Base-by-base conservation (phyloP, 2,329 filamentous ascomycete genomes). In the Lecanicillium sp. region DNA sequence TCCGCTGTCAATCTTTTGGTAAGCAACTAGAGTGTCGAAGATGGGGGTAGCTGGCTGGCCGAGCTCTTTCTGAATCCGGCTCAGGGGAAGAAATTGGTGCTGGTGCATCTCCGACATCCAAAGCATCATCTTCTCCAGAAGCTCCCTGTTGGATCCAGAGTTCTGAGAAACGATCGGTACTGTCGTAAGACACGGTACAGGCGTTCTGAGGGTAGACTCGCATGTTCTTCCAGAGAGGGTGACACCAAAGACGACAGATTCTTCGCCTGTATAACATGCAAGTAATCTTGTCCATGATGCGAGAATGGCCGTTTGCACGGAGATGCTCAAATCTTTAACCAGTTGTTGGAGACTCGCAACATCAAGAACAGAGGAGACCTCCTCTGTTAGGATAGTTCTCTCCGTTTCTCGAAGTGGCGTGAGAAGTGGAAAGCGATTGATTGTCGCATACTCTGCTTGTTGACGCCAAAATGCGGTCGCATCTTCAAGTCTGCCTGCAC, bases 21-120 rank as follows among this genome's bases (percentile, higher is more conserved):
- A 91, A 0, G 88, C 85, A 51, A 96, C 80, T 1, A 96, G 72
- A 0, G 89, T 91, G 59, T 96, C 90, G 56, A 96, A 95, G 0
- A 93, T 71, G 1, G 76, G 69, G 6, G 78, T 74, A 20, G 84
- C 79, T 0, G 83, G 70, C 50, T 79, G 74, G 0, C 82, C 83
- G 15, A 87, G 73, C 75, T 83, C 84, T 42, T 77, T 80, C 57
- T 94, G 87, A 9, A 95, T 83, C 24, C 80, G 78, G 3, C 76
- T 72, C 6, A 95, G 69, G 1, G 88, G 80, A 0, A 80, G 79
- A 56, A 85, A 84, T 53, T 93, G 87, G 58, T 89, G 72, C 50
- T 81, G 81, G 40, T 85, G 77, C 1, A 90, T 67, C 4, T 71
- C 66, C 0, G 77, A 73, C 58, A 86, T 90, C 40, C 78, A 78